phyloP scores from a whole-genome alignment of 2,329 filamentous ascomycete species.

The Penicillium sp. region DNA sequence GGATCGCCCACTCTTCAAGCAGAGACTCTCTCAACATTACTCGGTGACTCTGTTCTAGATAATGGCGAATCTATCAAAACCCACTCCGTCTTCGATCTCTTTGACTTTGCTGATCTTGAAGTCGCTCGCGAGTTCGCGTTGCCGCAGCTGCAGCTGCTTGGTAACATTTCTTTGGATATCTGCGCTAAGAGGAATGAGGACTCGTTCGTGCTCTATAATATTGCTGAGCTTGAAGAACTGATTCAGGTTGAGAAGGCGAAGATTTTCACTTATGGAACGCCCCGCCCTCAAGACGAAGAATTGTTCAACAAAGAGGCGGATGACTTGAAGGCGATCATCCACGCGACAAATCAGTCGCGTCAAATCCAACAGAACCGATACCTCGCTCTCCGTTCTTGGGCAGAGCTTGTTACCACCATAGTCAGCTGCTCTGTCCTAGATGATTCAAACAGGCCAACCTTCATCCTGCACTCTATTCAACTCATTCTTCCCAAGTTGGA shows the following conservation, averaged over 20 bases:
- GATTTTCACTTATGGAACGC: constrained; percentile 40
- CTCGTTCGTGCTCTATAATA: constrained; percentile 58
- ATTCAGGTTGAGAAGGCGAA: constrained; percentile 55
- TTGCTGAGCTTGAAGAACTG: constrained; percentile 71
- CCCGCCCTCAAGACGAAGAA: constrained; percentile 47
- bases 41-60: constrained; percentile 67
- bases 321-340: constrained; percentile 38
- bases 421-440: constrained; percentile 80
- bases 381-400: constrained; percentile 76
- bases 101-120: constrained; percentile 79
- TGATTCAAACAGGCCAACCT: constrained; percentile 67
- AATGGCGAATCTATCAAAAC: constrained; percentile 66
- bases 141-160: constrained; percentile 60
- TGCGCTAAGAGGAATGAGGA: constrained; percentile 62
- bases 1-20: constrained; percentile 69
- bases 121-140: constrained; percentile 49
- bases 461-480: constrained; percentile 83
- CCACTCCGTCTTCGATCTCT: constrained; percentile 82
- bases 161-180: constrained; percentile 64
- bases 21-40: constrained; percentile 65
- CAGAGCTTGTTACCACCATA: constrained; percentile 78
- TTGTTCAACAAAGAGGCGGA: constrained; percentile 41
- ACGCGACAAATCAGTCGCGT: constrained; percentile 42
- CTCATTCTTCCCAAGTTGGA: constrained; percentile 87
- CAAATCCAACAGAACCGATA: constrained; percentile 51